Conservation (phyloP, 306 rosid species). For the Trichosanthes cucumerina region DNA sequence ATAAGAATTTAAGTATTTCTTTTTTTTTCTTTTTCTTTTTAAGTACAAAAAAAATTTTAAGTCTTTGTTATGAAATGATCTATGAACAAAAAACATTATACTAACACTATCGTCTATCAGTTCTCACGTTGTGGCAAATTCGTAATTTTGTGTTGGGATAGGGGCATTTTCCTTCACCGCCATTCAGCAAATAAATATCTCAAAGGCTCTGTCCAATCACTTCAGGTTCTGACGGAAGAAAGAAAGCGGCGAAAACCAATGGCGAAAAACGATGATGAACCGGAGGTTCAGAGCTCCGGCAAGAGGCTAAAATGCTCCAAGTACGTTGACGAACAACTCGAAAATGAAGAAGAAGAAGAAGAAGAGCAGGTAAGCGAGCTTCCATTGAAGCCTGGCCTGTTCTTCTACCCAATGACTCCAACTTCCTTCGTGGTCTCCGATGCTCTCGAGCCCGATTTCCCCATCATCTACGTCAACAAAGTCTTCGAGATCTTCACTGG, state of each 20-base stretch:
- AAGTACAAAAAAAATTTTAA: no score
- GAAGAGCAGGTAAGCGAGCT: constrained; percentile 28
- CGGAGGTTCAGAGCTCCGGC: constrained; percentile 33
- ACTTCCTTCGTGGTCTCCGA: constrained; percentile 85
- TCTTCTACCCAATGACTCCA: constrained; percentile 55
- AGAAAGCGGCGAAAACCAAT: constrained; percentile 32
- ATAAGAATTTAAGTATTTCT: no score
- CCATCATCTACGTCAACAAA: constrained; percentile 84
- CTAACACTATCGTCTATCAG: no score
- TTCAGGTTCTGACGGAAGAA: not conserved
- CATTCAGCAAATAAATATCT: not conserved
- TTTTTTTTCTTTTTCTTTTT: no score
- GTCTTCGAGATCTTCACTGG: constrained; percentile 87
- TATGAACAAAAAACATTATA: no score
- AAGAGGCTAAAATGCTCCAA: constrained; percentile 59
- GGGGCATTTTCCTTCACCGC: not conserved
- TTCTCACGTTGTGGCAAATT: not conserved
- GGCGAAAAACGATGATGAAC: constrained; percentile 40
- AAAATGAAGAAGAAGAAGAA: not conserved
- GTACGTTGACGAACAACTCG: constrained; percentile 1
- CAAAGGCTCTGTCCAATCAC: not conserved
- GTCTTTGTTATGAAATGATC: no score
- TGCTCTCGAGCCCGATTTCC: constrained; percentile 83
- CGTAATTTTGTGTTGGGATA: not conserved
- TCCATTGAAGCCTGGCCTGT: constrained; percentile 33